Conservation (phyloP, 2,329 filamentous ascomycete species). For the Truncatella angustata region DNA sequence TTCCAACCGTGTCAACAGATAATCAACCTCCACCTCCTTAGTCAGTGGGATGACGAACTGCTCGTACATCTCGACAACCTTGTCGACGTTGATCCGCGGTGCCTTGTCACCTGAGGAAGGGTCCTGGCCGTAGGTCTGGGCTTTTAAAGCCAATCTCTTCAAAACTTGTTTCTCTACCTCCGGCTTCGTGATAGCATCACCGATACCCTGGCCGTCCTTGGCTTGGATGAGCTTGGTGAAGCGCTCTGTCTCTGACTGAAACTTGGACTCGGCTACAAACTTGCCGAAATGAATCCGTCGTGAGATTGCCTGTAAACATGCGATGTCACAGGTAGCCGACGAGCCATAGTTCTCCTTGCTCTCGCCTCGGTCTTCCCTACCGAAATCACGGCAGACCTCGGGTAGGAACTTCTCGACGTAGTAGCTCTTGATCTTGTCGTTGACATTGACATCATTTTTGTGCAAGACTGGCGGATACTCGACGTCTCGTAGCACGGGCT, state of each 20-base stretch:
- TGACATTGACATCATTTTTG: constrained; percentile 86
- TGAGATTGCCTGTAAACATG: constrained; percentile 84
- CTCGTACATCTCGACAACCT: constrained; percentile 86
- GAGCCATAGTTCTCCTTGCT: constrained; percentile 94
- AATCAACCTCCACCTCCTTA: constrained; percentile 98
- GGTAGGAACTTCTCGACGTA: constrained; percentile 85
- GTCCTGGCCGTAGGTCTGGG: constrained; percentile 89
- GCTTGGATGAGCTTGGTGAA: constrained; percentile 83
- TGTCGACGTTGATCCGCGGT: constrained; percentile 87
- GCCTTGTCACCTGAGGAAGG: constrained; percentile 64
- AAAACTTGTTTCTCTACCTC: constrained; percentile 90
- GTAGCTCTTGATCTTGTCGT: constrained; percentile 78
- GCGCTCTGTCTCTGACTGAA: constrained; percentile 73
- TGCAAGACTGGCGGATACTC: constrained; percentile 87
- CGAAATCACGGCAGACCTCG: constrained; percentile 74
- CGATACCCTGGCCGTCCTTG: constrained; percentile 77
- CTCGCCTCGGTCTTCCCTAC: constrained; percentile 77
- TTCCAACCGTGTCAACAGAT: constrained; percentile 84
- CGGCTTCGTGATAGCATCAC: constrained; percentile 83
- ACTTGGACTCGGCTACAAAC: constrained; percentile 97
- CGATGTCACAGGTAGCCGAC: constrained; percentile 85
- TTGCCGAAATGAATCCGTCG: constrained; percentile 96
- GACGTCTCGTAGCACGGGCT: constrained; percentile 82
- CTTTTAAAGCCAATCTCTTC: constrained; percentile 82
- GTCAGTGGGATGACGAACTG: constrained; percentile 94